Evolutionary conservation across 129 eudicot genomes (phyloP), one percentile per base, ranked within the genome.

Genomic region (Dittrichia graveolens): DNA sequence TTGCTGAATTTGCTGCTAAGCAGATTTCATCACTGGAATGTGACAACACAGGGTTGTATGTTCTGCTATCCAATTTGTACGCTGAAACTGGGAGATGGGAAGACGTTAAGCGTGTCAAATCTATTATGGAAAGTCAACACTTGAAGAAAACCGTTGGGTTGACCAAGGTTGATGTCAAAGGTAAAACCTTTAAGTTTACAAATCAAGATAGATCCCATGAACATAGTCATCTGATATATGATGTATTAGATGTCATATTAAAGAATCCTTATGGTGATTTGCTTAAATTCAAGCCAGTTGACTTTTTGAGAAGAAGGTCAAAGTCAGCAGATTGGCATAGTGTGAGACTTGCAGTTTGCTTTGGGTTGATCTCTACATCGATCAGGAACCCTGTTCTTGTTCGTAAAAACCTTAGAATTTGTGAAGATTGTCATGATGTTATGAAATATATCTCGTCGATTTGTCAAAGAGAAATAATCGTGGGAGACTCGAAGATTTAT

Each of bases 401-500:
- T 13, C 65, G 87, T 65, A 92, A 86, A 72, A 92, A 85, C 42
- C 50, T 75, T 57, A 79, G 97, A 67, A 71, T 88, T 7, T 92
- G 97, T 65, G 87, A 83, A 70, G 88, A 80, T 75, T 92, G 96
- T 47, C 97, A 92, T 76, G 52, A 65, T 44, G 96, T 82, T 37
- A 82, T 67, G 31, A 92, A 86, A 73, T 84, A 75, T 75, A 84
- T 92, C 5, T 88, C 96, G 15, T 39, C 68, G 60, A 41, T 71
- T 14, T 78, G 85, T 40, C 73, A 66, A 5, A 80, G 97, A 58
- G 93, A 88, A 72, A 86, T 91, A 42, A 72, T 86, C n/a, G 89
- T 91, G 8, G 97, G 96, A 61, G 97, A 91, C 79, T 68, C 89
- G 5, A 92, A 92, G 83, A 84, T 89, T 14, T 86, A 76, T 85